Conservation (phyloP, 768 basidiomycete species). For the Hygrocybe punicea region DNA sequence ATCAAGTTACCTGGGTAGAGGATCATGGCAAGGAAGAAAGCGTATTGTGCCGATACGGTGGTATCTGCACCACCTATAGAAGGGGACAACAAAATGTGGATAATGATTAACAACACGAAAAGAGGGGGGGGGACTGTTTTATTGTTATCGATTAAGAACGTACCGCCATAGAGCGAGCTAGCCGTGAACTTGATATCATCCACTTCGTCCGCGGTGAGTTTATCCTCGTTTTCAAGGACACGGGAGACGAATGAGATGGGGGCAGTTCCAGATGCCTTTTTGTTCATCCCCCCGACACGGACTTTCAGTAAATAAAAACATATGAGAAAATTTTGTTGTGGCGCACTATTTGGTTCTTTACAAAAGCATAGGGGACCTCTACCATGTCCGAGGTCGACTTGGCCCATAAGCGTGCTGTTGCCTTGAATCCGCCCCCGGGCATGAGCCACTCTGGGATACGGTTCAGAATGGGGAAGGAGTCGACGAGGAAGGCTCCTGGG, state of each 20-base stretch:
- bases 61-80: constrained; percentile 53
- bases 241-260: constrained; percentile 55
- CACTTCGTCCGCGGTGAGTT: constrained; percentile 54
- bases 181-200: constrained; percentile 64
- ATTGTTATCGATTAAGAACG: constrained; percentile 10
- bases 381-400: constrained; percentile 53
- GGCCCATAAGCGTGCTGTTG: constrained; percentile 50
- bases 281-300: background rate
- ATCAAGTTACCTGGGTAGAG: constrained; percentile 38
- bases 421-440: constrained; percentile 58
- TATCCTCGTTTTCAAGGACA: constrained; percentile 44
- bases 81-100: constrained; percentile 3
- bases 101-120: background rate
- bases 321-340: constrained; percentile 12
- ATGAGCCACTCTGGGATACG: constrained; percentile 53
- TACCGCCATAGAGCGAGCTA: constrained; percentile 52
- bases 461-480: constrained; percentile 49
- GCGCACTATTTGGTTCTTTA: constrained; percentile 57
- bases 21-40: constrained; percentile 60
- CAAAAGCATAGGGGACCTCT: constrained; percentile 51
- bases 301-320: constrained; percentile 3
- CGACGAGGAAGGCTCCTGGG: constrained; percentile 51
- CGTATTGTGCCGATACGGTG: constrained; percentile 57
- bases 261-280: constrained; percentile 55
- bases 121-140: no score